Percentiles rank a stretch among this genome's conserved stretches.
Evolutionary conservation across 106 monocot genomes (phyloP).

Genomic region (Apostasia shenzhenica): DNA sequence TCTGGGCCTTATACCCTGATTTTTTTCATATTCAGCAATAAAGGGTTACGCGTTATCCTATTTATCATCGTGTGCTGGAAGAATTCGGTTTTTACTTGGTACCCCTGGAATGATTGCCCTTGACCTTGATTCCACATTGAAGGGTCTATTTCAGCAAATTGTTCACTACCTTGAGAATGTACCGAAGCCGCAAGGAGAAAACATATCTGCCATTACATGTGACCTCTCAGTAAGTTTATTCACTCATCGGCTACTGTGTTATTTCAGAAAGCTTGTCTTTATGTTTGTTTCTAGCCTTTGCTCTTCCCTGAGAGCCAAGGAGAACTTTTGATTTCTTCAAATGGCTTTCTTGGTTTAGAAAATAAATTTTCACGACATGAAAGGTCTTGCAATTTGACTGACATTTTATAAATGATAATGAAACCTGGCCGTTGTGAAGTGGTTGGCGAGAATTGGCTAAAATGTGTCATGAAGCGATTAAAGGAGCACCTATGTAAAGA

Average conservation of each 20-base stretch:
- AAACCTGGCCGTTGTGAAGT: no score
- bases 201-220: conserved; percentile 59
- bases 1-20: not conserved
- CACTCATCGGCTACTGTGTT: not conserved
- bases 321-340: no score
- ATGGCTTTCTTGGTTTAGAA: no score
- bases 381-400: no score
- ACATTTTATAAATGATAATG: no score
- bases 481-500: no score
- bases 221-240: conserved; percentile 71
- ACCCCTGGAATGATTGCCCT: conserved; percentile 99
- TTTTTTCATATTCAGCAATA: conserved; percentile 57
- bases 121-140: conserved; percentile 80
- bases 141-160: conserved; percentile 84
- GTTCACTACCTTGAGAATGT: conserved; percentile 85
- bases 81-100: conserved; percentile 92
- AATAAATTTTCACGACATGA: no score
- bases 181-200: conserved; percentile 91
- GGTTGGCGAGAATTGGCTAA: no score
- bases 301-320: no score
- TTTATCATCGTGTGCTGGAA: conserved; percentile 81
- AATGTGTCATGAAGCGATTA: no score
- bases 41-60: conserved; percentile 94
- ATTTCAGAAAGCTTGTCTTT: no score
- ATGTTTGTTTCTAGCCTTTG: no score